Evolutionary conservation across 2,329 filamentous ascomycete species (phyloP), one percentile per base, ranked within the genome.

Genomic region (Fusarium papillatum): DNA sequence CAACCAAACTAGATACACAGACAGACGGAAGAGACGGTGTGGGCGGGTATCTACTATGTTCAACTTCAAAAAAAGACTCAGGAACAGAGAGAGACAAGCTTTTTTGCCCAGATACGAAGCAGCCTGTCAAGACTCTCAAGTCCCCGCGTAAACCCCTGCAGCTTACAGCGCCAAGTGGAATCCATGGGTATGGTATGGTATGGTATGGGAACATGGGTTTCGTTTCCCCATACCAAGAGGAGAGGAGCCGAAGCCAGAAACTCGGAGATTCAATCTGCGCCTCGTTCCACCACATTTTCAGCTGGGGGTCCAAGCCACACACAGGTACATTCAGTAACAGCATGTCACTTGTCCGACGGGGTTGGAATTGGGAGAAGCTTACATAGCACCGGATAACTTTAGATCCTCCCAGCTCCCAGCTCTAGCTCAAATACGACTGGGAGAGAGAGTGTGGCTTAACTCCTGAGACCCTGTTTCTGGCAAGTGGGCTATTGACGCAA

Each of bases 401-500:
- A 48, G 46, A 50, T 50, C 46, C 16, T 14, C 9, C 34, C 34
- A 36, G 34, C 34, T 36, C 34, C 14, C 7, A 36, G 34, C 13
- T 36, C 34, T n/a, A 46, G 43, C 24, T 50, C 46, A 50, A 53
- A 55, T 34, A 55, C 50, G 50, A n/a, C 26, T 55, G 29, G 31
- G 31, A 34, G 31, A 34, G 31, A 34, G 31, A 34, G 31, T 26
- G 38, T n/a, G 55, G 36, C 48, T 39, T 31, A 46, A 39, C 46
- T 48, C 46, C 46, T 50, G 64, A 67, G 55, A 62, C 74, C 71
- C 48, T 53, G 41, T 67, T 76, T 75, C 31, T 60, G 74, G 64
- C 29, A 76, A 76, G 71, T 61, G 65, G 65, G 65, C 55, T 59
- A 48, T 48, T 48, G 65, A 24, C 64, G 34, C n/a, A 22, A 24